phyloP scores from a whole-genome alignment of 768 basidiomycete species.

The Russula sp. region DNA sequence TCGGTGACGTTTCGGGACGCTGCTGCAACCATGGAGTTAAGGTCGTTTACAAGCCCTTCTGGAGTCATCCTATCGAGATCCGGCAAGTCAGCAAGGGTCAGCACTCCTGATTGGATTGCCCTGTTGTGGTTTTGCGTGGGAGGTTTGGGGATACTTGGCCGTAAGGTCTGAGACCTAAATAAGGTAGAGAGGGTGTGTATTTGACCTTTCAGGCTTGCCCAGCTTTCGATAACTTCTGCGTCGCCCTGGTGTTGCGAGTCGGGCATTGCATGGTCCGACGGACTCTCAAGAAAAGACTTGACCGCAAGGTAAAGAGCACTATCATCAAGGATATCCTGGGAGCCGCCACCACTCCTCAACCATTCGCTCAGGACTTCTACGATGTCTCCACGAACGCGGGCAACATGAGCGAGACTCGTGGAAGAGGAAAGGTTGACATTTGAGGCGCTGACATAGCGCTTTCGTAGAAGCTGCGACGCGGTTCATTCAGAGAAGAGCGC shows the following conservation, averaged over 20 bases:
- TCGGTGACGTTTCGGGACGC: conserved; percentile 71
- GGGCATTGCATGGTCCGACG: conserved; percentile 45
- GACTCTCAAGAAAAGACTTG: conserved; percentile 49
- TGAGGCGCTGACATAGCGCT: conserved; percentile 55
- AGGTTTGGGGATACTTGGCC: conserved; percentile 9
- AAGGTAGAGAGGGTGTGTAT: background rate
- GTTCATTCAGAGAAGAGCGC: background rate
- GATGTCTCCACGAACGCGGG: conserved; percentile 52
- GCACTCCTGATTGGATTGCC: background rate
- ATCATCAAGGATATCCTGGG: conserved; percentile 74
- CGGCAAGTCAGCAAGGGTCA: conserved; percentile 36
- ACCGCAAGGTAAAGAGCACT: conserved; percentile 52
- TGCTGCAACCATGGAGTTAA: conserved; percentile 70
- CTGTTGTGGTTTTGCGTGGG: background rate
- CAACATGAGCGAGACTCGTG: conserved; percentile 42
- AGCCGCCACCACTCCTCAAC: conserved; percentile 65
- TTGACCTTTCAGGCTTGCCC: conserved; percentile 5
- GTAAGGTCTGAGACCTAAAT: conserved; percentile 14
- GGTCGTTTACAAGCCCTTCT: conserved; percentile 66
- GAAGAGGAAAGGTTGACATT: conserved; percentile 36
- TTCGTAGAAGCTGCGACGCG: conserved; percentile 55
- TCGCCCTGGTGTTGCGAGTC: conserved; percentile 23
- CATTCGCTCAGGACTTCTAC: conserved; percentile 62
- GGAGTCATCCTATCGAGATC: conserved; percentile 57
- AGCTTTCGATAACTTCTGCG: conserved; percentile 10